Evolutionary conservation across 495 filamentous ascomycete genomes (phyloP), one percentile per base, ranked within the genome.

Genomic region (Sordaria brevicollis): DNA sequence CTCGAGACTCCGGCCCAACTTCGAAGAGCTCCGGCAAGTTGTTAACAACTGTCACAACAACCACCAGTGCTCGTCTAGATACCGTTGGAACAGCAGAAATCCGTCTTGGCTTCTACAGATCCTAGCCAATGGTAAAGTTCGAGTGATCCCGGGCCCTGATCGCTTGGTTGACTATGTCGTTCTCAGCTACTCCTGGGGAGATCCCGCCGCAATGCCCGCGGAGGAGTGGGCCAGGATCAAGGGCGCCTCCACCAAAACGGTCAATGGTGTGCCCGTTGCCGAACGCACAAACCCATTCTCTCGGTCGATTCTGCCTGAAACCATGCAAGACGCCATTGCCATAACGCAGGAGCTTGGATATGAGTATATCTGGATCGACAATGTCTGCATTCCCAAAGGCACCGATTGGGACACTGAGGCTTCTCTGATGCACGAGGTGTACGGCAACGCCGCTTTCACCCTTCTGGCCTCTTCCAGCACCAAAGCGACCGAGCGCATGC

Each of bases 141-240:
- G 70, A 19, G 65, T 79, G 31, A 70, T 77, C 0, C 67, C 65
- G 29, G 70, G 74, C 0, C 73, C 71, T 1, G 11, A 35, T 10
- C 2, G 19, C 1, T 71, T 68, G 10, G 74, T 79, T 36, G 49
- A 72, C 35, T 79, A 79, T 66, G 76, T 79, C 41, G 77, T 77
- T 39, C 74, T 79, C 10, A 79, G 77, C 67, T 79, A 79, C 68
- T 77, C 77, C 11, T 79, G 77, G 77, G 77, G 77, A 35, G 72
- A 79, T 54, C 74, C 74, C 11, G 33, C 70, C 4, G 65, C 72
- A 8, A 79, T 79, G 76, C 70, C 76, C 5, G 36, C 70, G 3
- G 70, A 67, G 4, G 76, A 79, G 35, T 77, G 76, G 76, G 77
- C 76, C 21, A 72, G 71, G 21, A 79, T 79, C 67, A 77, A 77